These are phyloP conservation scores for Urtica urens DNA, from an alignment of 306 rosid species.

Conservation along the genomic window DNA sequence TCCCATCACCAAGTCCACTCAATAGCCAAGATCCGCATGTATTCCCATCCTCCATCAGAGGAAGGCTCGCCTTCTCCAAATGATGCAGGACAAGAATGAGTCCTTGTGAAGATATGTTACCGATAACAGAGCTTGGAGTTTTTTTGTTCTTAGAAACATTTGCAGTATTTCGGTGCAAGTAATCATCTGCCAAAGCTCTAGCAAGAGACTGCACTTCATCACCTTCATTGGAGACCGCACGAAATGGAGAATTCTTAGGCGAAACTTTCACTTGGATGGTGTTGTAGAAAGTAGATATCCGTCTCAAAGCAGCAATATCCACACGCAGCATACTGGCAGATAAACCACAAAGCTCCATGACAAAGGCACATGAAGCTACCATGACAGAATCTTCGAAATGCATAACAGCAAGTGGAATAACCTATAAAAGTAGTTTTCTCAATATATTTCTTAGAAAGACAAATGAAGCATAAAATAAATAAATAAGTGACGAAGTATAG, in stretches of 20 bases:
- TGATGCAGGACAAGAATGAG: conserved; percentile 64
- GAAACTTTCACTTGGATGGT: conserved; percentile 44
- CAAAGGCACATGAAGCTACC: conserved; percentile 83
- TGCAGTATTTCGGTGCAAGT: conserved; percentile 48
- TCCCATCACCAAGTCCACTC: conserved; percentile 64
- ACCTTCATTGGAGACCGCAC: conserved; percentile 52
- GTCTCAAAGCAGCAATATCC: conserved; percentile 73
- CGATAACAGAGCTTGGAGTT: conserved; percentile 18
- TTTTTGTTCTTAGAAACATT: conserved; percentile 27
- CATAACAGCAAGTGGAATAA: conserved; percentile 67
- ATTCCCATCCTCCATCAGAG: conserved; percentile 44
- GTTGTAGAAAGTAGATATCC: conserved; percentile 65
- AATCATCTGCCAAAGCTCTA: conserved; percentile 78
- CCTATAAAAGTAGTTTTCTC: conserved; percentile 33
- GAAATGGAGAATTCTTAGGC: conserved; percentile 57
- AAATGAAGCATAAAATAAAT: background rate
- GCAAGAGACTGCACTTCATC: conserved; percentile 55
- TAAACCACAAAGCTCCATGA: conserved; percentile 80
- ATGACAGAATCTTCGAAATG: conserved; percentile 81
- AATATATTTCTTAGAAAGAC: conserved; percentile 7
- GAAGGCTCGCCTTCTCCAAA: conserved; percentile 79
- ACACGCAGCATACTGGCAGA: conserved; percentile 70
- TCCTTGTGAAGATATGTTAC: conserved; percentile 53
- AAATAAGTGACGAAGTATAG: background rate
- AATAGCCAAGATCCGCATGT: conserved; percentile 84